Evolutionary conservation across 768 basidiomycete species (phyloP).

Genomic region (Lactifluus piperatus): DNA sequence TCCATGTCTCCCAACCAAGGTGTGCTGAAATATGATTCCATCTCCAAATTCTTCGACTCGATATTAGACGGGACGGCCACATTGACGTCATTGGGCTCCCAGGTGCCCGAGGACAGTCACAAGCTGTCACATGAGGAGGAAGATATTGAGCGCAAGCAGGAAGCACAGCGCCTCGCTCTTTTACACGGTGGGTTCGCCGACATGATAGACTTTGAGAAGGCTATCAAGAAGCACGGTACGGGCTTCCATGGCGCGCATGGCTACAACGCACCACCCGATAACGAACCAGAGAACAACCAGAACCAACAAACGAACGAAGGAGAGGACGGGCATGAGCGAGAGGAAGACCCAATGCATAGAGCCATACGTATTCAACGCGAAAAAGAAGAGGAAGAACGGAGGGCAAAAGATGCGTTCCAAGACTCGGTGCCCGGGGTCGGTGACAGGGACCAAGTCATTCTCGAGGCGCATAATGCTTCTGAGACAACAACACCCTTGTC

Average conservation of each 20-base stretch:
- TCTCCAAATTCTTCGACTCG: conserved; percentile 66
- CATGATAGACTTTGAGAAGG: conserved; percentile 45
- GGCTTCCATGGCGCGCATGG: conserved; percentile 39
- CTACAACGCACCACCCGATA: conserved; percentile 37
- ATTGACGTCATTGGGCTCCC: conserved; percentile 34
- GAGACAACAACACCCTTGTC: conserved; percentile 13
- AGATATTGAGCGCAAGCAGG: conserved; percentile 43
- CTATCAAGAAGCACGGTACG: conserved; percentile 33
- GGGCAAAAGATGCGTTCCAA: conserved; percentile 16
- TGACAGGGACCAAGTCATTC: conserved; percentile 21
- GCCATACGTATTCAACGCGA: conserved; percentile 24
- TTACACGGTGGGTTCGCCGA: conserved; percentile 43
- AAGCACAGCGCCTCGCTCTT: conserved; percentile 44
- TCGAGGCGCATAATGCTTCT: conserved; percentile 18
- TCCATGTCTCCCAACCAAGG: conserved; percentile 38
- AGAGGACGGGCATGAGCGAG: conserved; percentile 15
- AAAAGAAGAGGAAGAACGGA: conserved; percentile 16
- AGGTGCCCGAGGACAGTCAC: conserved; percentile 1
- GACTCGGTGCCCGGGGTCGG: conserved; percentile 21
- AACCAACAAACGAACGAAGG: conserved; percentile 11
- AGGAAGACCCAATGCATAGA: conserved; percentile 25
- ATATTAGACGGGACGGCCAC: conserved; percentile 61
- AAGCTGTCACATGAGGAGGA: conserved; percentile 27
- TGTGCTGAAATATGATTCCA: conserved; percentile 59
- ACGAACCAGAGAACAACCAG: conserved; percentile 29